A percentile compares a stretch with the other conserved stretches of the same genome.
These are phyloP conservation scores for Xylariaceae sp. DNA, from an alignment of 2,329 filamentous ascomycete genomes.

Conservation along the genomic window DNA sequence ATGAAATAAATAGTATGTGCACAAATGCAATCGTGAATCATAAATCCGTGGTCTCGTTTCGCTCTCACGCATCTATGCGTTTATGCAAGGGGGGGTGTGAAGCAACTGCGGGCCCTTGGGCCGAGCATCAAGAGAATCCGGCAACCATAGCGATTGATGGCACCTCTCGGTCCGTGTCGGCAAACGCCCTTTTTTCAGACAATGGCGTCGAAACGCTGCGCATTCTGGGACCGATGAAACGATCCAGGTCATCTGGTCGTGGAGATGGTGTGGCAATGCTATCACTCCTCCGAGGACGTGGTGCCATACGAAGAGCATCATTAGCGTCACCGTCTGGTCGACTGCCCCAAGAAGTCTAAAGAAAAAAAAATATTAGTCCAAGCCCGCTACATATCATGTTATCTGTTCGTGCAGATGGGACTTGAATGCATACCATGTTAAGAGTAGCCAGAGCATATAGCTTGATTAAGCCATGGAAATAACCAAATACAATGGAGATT, in stretches of 20 bases:
- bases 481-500: constrained; percentile 86
- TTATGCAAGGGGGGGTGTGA: constrained; percentile 3
- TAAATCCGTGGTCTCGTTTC: constrained; percentile 24
- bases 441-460: constrained; percentile 81
- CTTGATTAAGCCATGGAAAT: constrained; percentile 91
- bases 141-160: constrained; percentile 21
- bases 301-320: constrained; percentile 67
- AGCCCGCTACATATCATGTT: background rate
- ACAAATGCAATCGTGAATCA: constrained; percentile 25
- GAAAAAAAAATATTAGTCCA: constrained; percentile 22
- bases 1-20: constrained; percentile 20
- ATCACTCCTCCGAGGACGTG: constrained; percentile 39
- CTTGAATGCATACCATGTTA: constrained; percentile 62
- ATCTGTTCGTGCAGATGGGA: background rate
- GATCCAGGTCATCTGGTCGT: constrained; percentile 32
- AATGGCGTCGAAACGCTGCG: constrained; percentile 13
- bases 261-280: constrained; percentile 34
- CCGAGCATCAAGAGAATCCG: constrained; percentile 14
- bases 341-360: constrained; percentile 90
- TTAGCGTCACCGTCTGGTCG: constrained; percentile 87
- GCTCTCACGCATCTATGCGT: constrained; percentile 1
- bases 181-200: constrained; percentile 24
- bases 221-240: constrained; percentile 18
- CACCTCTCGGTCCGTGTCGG: constrained; percentile 17
- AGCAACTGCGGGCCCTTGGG: background rate